phyloP scores from a whole-genome alignment of 192 early-diverging fungal genomes.

The Linnemannia exigua region DNA sequence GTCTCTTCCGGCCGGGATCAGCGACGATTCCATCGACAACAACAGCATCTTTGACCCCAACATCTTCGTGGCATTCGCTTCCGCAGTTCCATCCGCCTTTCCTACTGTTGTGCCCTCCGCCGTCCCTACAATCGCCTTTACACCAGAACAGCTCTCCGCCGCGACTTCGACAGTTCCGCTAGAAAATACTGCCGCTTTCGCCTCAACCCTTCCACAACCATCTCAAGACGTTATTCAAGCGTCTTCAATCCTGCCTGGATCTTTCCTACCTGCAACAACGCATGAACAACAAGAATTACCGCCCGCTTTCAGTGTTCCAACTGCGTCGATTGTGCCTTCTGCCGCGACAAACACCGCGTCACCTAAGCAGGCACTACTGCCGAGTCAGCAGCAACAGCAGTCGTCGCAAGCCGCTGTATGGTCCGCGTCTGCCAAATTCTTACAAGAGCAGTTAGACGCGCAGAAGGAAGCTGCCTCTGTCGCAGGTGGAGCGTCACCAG shows the following conservation, averaged over 20 bases:
- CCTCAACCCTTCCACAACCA: neutral
- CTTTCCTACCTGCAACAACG: neutral
- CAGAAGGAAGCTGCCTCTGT: neutral
- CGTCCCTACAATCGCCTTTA: neutral
- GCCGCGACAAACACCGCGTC: neutral
- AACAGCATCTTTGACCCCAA: neutral
- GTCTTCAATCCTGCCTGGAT: neutral
- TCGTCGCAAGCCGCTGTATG: neutral
- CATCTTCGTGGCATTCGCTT: neutral
- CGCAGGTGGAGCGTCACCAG: conserved; percentile 4
- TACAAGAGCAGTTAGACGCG: conserved; percentile 36
- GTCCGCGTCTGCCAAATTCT: conserved; percentile 25
- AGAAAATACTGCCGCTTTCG: neutral
- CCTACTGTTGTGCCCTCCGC: neutral
- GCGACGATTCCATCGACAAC: neutral
- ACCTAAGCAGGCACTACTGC: neutral
- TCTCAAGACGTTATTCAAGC: neutral
- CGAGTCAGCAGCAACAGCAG: neutral
- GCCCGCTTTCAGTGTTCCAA: neutral
- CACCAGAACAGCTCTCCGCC: neutral
- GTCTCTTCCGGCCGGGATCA: neutral
- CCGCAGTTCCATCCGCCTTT: conserved; percentile 5
- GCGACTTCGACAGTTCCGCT: neutral
- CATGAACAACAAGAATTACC: conserved; percentile 1
- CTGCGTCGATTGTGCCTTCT: neutral